Evolutionary conservation across 345 rosid genomes (phyloP), one percentile per base, ranked within the genome.

Genomic region (Brassica juncea): DNA sequence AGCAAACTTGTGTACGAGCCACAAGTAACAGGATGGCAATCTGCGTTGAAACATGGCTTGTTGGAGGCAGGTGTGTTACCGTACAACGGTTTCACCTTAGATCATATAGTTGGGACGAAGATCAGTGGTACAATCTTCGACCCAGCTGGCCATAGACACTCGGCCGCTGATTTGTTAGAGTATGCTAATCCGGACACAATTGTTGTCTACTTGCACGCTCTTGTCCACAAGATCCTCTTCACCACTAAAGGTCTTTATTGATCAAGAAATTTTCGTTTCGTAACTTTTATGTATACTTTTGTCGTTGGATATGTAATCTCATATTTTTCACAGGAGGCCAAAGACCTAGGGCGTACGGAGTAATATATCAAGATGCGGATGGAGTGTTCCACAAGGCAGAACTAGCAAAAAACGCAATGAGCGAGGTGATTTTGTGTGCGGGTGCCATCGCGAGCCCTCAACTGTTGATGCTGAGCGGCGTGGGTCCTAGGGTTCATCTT

Each of bases 401-500:
- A 19, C 71, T 89, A 0, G 80, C 16, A 2, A 65, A 63, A 1
- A 61, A 77, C 49, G 8, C 55, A 2, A 83, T 39, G 76, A 90
- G 68, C 69, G 97, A 93, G 85, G 80, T 91, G 14, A 87, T 94
- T 28, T 8, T 89, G 35, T 79, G 89, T 0, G 92, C 98, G 0
- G 97, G 98, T 0, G 94, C 97, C 23, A 5, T 93, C 0, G 94
- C 92, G 12, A 94, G 98, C 86, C 98, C 95, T 2, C 97, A 91
- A 4, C 54, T 90, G 14, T 60, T 94, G 59, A 86, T 93, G 95
- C 37, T 93, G 11, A 91, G 95, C 31, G 95, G 95, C 0, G 77
- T 93, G 9, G 98, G 97, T 42, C 98, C 98, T 1, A 73, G 32
- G 8, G 7, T 42, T 7, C 87, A 86, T 44, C 91, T 91, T 30